phyloP scores from a whole-genome alignment of 768 basidiomycete species.

The Suillus luteus region DNA sequence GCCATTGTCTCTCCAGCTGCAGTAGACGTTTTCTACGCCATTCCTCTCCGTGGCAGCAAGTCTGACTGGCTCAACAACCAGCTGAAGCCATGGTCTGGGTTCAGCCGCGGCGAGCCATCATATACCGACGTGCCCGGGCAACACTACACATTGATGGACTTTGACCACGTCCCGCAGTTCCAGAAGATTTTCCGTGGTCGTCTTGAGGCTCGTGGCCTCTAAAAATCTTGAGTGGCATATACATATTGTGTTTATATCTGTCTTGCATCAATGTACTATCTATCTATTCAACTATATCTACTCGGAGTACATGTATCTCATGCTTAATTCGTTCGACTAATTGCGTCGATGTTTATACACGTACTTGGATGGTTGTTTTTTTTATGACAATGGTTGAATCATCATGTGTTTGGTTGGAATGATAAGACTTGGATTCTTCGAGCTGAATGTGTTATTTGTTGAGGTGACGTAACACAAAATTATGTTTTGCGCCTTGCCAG shows the following conservation, averaged over 20 bases:
- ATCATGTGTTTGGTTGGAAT: not conserved
- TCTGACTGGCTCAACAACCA: conserved; percentile 32
- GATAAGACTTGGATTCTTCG: not conserved
- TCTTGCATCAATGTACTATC: not conserved
- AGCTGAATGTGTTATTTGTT: no score
- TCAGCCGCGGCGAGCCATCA: conserved; percentile 25
- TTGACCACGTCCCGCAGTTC: conserved; percentile 33
- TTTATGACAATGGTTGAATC: not conserved
- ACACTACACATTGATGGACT: conserved; percentile 35
- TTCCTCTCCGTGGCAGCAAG: conserved; percentile 29
- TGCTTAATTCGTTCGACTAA: not conserved
- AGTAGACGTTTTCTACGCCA: conserved; percentile 32
- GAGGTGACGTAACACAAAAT: no score
- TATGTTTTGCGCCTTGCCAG: no score
- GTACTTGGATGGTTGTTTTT: not conserved
- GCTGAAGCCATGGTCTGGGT: conserved; percentile 29
- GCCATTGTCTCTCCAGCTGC: conserved; percentile 13
- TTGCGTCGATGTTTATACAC: not conserved
- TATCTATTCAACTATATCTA: not conserved
- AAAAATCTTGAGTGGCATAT: not conserved
- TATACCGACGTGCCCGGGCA: conserved; percentile 31
- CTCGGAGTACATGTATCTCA: not conserved
- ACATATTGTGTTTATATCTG: not conserved
- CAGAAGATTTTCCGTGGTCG: conserved; percentile 31
- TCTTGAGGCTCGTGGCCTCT: conserved; percentile 30